Conservation (phyloP, 768 basidiomycete genomes). For the Daedalea quercina region DNA sequence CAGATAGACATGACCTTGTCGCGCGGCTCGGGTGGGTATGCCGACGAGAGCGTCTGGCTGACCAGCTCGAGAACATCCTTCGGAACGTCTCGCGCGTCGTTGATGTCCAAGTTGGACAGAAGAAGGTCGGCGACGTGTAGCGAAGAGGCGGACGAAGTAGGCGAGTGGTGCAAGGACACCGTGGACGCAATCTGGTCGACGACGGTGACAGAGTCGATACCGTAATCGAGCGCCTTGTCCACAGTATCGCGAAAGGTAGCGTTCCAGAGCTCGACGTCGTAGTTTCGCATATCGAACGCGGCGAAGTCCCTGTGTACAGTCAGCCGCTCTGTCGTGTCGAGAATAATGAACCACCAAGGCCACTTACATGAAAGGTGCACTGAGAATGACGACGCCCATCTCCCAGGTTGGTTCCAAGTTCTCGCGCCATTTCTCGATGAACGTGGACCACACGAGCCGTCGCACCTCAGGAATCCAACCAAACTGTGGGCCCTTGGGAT, state of each 20-base stretch:
- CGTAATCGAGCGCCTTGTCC: conserved; percentile 54
- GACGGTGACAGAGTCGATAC: conserved; percentile 43
- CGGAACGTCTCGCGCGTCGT: conserved; percentile 48
- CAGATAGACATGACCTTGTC: conserved; percentile 52
- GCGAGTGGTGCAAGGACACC: conserved; percentile 35
- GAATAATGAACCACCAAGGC: neutral
- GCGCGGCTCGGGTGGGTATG: conserved; percentile 59
- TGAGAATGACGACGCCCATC: conserved; percentile 43
- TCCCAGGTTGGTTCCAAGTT: conserved; percentile 42
- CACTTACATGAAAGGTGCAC: conserved; percentile 58
- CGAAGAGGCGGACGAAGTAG: conserved; percentile 31
- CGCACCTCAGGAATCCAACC: conserved; percentile 36
- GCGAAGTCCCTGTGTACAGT: conserved; percentile 13
- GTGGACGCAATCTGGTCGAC: conserved; percentile 49
- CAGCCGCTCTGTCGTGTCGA: neutral
- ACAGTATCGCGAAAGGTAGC: conserved; percentile 43
- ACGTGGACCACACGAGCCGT: conserved; percentile 50
- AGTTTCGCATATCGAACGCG: conserved; percentile 45
- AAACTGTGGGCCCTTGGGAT: conserved; percentile 4
- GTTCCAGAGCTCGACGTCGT: conserved; percentile 58
- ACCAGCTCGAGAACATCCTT: conserved; percentile 48
- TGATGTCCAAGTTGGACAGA: conserved; percentile 44
- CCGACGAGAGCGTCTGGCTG: conserved; percentile 49
- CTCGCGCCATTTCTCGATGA: conserved; percentile 49
- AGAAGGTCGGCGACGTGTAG: conserved; percentile 58